Conservation (phyloP, 2,329 filamentous ascomycete genomes). For the Teratosphaeria pseudoeucalypti region DNA sequence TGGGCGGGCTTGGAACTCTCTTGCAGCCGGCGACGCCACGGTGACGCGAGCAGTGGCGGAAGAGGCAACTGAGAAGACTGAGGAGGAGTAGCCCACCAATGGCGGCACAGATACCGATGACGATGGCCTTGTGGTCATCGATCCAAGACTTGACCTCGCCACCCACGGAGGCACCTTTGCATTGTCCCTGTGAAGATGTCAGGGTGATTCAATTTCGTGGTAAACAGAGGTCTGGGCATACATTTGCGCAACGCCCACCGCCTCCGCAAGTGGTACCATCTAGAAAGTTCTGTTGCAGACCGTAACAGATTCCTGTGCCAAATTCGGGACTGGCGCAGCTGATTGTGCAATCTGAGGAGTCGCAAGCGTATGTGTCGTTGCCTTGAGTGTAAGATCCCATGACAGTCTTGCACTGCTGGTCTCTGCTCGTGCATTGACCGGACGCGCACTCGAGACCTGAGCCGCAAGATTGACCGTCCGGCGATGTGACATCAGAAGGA, state of each 20-base stretch:
- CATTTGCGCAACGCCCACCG: slow-evolving; percentile 66
- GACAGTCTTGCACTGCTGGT: slow-evolving; percentile 77
- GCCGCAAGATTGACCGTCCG: slow-evolving; percentile 65
- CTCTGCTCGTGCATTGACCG: slow-evolving; percentile 86
- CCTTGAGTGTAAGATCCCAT: slow-evolving; percentile 64
- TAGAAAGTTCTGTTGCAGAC: slow-evolving; percentile 80
- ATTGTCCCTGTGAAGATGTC: slow-evolving; percentile 48
- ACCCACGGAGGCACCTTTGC: slow-evolving; percentile 57
- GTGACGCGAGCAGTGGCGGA: slow-evolving; percentile 40
- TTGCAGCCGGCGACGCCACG: slow-evolving; percentile 20
- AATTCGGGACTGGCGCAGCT: slow-evolving; percentile 65
- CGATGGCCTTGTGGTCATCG: slow-evolving; percentile 61
- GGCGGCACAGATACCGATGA: slow-evolving; percentile 66
- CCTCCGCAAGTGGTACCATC: slow-evolving; percentile 80
- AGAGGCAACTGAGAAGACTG: slow-evolving; percentile 56
- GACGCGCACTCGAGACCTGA: slow-evolving; percentile 64
- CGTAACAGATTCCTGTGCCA: slow-evolving; percentile 55
- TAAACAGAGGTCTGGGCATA: slow-evolving; percentile 26
- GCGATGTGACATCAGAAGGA: slow-evolving; percentile 58
- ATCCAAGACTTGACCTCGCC: slow-evolving; percentile 70
- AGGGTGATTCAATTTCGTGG: slow-evolving; percentile 1
- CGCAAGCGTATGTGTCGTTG: slow-evolving; percentile 75
- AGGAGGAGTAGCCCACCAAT: slow-evolving; percentile 65
- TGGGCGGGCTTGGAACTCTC: slow-evolving; percentile 9
- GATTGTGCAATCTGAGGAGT: slow-evolving; percentile 60